phyloP scores from a whole-genome alignment of 1,284 basidiomycete genomes.

The Quambalaria eucalypti region DNA sequence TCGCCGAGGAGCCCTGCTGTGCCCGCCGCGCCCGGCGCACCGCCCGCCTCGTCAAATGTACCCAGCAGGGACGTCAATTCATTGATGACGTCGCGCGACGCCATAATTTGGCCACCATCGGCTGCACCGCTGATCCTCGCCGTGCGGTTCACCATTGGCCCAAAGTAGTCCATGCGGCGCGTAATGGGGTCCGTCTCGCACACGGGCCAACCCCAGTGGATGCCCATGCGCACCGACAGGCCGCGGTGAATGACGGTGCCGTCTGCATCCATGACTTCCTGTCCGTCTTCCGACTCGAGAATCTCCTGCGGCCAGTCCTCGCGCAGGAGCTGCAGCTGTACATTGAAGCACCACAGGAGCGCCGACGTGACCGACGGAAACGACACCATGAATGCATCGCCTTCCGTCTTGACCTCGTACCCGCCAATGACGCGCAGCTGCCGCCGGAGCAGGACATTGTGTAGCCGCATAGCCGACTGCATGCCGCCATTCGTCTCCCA shows the following conservation, averaged over 20 bases:
- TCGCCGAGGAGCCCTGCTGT: neutral
- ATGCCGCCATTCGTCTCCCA: constrained; percentile 98
- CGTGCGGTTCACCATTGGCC: constrained; percentile 54
- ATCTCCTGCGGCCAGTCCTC: constrained; percentile 90
- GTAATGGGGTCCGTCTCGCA: constrained; percentile 93
- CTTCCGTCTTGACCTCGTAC: constrained; percentile 99
- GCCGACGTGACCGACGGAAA: constrained; percentile 83
- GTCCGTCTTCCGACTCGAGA: constrained; percentile 82
- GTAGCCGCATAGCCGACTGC: constrained; percentile 85
- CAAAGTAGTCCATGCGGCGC: constrained; percentile 72
- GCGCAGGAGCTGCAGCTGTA: constrained; percentile 76
- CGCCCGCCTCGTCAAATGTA: constrained; percentile 19
- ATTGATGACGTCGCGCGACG: constrained; percentile 67
- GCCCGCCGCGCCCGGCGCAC: no score
- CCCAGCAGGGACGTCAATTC: constrained; percentile 35
- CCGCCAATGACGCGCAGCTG: constrained; percentile 84
- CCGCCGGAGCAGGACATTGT: constrained; percentile 78
- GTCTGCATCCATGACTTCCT: constrained; percentile 61
- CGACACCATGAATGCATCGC: constrained; percentile 96
- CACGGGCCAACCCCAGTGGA: constrained; percentile 83
- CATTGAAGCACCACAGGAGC: constrained; percentile 80
- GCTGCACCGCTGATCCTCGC: constrained; percentile 76
- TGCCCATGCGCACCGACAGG: constrained; percentile 91
- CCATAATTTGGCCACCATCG: constrained; percentile 88
- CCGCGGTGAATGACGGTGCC: constrained; percentile 74